These are phyloP conservation scores for Diaporthe ilicicola DNA, from an alignment of 2,329 filamentous ascomycete species.

Conservation along the genomic window DNA sequence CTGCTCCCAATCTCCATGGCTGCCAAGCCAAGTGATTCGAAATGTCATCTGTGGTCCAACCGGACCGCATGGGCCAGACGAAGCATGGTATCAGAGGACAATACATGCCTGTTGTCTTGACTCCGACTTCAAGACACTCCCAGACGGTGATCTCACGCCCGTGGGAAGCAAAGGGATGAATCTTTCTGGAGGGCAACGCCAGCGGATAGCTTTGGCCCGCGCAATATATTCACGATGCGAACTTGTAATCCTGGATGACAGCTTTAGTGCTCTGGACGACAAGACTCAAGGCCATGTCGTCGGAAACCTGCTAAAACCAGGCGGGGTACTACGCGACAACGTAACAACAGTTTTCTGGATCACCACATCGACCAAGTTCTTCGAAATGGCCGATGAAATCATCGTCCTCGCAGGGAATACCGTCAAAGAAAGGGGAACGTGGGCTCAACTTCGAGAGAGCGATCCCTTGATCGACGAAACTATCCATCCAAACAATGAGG, in stretches of 20 bases:
- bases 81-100: constrained; percentile 45
- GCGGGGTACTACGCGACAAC: constrained; percentile 41
- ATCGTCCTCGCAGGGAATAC: constrained; percentile 47
- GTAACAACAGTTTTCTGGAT: constrained; percentile 45
- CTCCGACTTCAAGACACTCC: constrained; percentile 38
- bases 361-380: constrained; percentile 46
- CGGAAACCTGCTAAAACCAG: constrained; percentile 41
- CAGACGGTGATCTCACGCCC: constrained; percentile 36
- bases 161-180: constrained; percentile 39
- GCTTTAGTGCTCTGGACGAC: constrained; percentile 47
- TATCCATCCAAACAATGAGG: constrained; percentile 35
- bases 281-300: constrained; percentile 44
- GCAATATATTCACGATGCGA: constrained; percentile 43
- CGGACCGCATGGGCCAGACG: constrained; percentile 28
- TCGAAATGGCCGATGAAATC: constrained; percentile 51
- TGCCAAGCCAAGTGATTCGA: constrained; percentile 45
- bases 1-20: constrained; percentile 48
- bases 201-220: constrained; percentile 46
- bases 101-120: constrained; percentile 38
- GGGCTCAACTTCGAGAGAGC: constrained; percentile 45
- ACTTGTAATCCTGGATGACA: constrained; percentile 46
- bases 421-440: constrained; percentile 50
- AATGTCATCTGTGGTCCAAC: constrained; percentile 41
- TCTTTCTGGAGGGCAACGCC: constrained; percentile 38
- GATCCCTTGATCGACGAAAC: constrained; percentile 45